phyloP scores from a whole-genome alignment of 805 yeast species.

The Metschnikowia henanensis region DNA sequence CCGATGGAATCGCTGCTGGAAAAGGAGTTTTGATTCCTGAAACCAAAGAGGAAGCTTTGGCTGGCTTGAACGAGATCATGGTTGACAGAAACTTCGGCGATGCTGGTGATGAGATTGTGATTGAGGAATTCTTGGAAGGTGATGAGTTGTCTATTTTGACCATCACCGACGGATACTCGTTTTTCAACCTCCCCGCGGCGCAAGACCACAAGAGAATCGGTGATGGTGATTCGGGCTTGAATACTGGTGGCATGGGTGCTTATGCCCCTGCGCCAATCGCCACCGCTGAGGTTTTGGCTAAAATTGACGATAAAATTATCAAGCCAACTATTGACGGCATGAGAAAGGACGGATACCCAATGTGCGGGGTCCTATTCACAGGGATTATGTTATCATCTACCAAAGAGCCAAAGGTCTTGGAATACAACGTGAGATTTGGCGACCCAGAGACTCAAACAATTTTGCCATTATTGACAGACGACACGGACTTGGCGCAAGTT shows the following conservation, averaged over 20 bases:
- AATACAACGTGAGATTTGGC: constrained; percentile 97
- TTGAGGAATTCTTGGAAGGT: constrained; percentile 95
- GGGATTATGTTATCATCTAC: constrained; percentile 87
- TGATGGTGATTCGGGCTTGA: constrained; percentile 89
- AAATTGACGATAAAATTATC: constrained; percentile 73
- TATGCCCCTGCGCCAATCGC: constrained; percentile 98
- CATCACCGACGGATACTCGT: constrained; percentile 90
- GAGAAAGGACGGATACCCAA: constrained; percentile 94
- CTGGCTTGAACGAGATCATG: constrained; percentile 87
- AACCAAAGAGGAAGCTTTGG: constrained; percentile 77
- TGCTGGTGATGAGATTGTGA: constrained; percentile 92
- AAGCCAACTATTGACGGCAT: constrained; percentile 94
- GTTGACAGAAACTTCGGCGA: constrained; percentile 82
- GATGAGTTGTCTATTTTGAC: constrained; percentile 95
- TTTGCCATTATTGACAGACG: constrained; percentile 75
- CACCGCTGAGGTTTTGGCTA: constrained; percentile 65
- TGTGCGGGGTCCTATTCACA: constrained; percentile 93
- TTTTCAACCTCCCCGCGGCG: constrained; percentile 90
- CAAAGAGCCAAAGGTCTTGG: constrained; percentile 89
- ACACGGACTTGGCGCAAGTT: constrained; percentile 91
- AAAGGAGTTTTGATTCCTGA: constrained; percentile 96
- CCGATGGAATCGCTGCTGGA: constrained; percentile 98
- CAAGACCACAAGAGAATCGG: constrained; percentile 98
- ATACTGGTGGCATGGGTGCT: constrained; percentile 99
- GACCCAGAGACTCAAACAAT: constrained; percentile 99